Percentiles rank a stretch among this genome's conserved stretches.
phyloP scores from a whole-genome alignment of 345 rosid species.

The Rhodamnia rubescens region DNA sequence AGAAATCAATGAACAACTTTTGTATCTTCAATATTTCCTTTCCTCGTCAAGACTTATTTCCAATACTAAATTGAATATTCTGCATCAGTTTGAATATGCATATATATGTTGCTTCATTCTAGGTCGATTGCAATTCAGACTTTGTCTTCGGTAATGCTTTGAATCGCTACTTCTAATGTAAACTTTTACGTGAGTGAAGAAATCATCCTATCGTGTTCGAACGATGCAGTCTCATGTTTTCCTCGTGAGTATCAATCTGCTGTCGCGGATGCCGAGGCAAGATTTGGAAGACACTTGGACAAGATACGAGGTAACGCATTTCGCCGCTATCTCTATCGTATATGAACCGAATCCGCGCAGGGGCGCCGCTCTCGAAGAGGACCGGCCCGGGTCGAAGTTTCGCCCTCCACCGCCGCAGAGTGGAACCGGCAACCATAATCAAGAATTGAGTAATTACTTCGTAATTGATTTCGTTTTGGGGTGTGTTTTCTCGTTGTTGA shows the following conservation, averaged over 20 bases:
- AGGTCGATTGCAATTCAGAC: not conserved
- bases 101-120: not conserved
- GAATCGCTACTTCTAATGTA: not conserved
- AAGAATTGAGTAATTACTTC: not conserved
- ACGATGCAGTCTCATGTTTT: not conserved
- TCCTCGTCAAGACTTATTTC: not conserved
- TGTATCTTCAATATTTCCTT: not conserved
- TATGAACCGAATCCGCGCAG: not conserved
- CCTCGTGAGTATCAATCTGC: not conserved
- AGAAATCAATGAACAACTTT: not conserved
- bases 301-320: not conserved
- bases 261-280: not conserved
- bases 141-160: not conserved
- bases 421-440: not conserved
- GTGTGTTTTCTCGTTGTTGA: not conserved
- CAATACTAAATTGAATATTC: not conserved
- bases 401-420: not conserved
- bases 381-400: not conserved
- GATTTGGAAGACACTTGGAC: not conserved
- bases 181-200: not conserved
- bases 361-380: not conserved
- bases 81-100: not conserved
- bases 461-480: not conserved
- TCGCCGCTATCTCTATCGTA: not conserved
- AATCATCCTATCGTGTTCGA: not conserved